Conservation (phyloP, 2,329 filamentous ascomycete genomes). For the Trematosphaeria pertusa region DNA sequence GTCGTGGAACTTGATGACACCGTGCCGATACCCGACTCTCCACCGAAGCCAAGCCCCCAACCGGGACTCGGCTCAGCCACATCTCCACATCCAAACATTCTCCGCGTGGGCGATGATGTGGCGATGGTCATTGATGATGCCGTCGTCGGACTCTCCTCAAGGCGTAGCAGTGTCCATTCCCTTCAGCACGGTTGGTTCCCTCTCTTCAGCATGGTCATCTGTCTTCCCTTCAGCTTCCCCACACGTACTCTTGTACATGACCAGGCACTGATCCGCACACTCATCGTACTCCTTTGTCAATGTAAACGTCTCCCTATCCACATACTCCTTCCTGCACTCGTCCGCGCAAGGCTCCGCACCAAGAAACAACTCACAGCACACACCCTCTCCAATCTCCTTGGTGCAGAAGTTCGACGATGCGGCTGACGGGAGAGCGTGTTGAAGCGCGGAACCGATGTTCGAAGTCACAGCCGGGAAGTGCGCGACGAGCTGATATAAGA, state of each 20-base stretch:
- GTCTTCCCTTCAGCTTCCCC: conserved; percentile 1
- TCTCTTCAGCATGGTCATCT: too few species aligned
- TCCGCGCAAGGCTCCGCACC: conserved; percentile 36
- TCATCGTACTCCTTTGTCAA: conserved; percentile 35
- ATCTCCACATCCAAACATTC: too few species aligned
- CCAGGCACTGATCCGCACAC: conserved; percentile 27
- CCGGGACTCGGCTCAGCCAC: too few species aligned
- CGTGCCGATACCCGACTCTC: too few species aligned
- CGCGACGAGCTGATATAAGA: conserved; percentile 24
- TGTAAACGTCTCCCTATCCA: conserved; percentile 34
- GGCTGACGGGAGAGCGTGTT: conserved; percentile 5
- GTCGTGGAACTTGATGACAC: too few species aligned
- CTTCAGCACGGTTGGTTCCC: too few species aligned
- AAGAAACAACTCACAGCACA: conserved; percentile 34
- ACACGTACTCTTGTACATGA: conserved; percentile 12
- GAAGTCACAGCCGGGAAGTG: conserved; percentile 18
- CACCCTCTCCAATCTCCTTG: conserved; percentile 26
- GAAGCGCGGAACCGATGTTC: conserved; percentile 1
- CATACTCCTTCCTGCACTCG: conserved; percentile 30
- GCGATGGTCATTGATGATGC: too few species aligned
- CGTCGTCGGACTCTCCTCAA: too few species aligned
- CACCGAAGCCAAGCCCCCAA: too few species aligned
- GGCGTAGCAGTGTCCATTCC: too few species aligned
- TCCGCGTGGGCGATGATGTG: too few species aligned
- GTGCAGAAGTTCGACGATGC: conserved; percentile 24